Evolutionary conservation across 2,329 filamentous ascomycete genomes (phyloP).

Genomic region (Hypoxylon sp.): DNA sequence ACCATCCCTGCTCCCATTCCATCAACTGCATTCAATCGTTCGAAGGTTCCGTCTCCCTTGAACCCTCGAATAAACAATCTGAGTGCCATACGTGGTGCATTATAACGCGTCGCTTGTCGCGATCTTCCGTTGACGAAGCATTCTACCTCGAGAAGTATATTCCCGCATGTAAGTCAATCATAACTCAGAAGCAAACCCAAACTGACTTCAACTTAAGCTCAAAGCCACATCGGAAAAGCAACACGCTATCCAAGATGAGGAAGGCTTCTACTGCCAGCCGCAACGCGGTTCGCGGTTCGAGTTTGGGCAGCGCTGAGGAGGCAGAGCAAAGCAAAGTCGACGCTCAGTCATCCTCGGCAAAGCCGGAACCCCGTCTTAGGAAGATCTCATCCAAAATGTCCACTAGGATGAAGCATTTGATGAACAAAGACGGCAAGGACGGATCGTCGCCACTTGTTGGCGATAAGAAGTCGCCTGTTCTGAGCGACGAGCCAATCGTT

Average conservation of each 20-base stretch:
- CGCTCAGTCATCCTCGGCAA: background rate
- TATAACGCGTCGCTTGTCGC: conserved; percentile 8
- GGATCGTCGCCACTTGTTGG: background rate
- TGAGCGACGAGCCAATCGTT: background rate
- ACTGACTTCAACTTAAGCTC: background rate
- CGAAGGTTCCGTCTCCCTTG: background rate
- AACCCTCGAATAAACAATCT: background rate
- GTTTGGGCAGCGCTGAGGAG: background rate
- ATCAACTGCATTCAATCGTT: conserved; percentile 1
- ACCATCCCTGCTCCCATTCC: background rate
- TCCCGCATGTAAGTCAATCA: background rate
- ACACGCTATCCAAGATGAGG: conserved; percentile 8
- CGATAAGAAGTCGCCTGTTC: background rate
- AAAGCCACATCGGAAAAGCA: background rate
- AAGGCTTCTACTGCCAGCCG: background rate
- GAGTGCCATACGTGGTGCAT: background rate
- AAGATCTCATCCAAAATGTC: conserved; percentile 13
- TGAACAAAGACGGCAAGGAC: conserved; percentile 14
- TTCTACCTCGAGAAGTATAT: conserved; percentile 36
- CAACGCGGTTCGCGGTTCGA: background rate
- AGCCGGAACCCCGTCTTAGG: background rate
- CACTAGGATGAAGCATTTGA: conserved; percentile 8
- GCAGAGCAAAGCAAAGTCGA: background rate
- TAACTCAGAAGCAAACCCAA: background rate
- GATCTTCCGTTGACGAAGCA: conserved; percentile 17